Evolutionary conservation across 257 asterid species (phyloP), one percentile per base, ranked within the genome.

Genomic region (Solanum sitiens): DNA sequence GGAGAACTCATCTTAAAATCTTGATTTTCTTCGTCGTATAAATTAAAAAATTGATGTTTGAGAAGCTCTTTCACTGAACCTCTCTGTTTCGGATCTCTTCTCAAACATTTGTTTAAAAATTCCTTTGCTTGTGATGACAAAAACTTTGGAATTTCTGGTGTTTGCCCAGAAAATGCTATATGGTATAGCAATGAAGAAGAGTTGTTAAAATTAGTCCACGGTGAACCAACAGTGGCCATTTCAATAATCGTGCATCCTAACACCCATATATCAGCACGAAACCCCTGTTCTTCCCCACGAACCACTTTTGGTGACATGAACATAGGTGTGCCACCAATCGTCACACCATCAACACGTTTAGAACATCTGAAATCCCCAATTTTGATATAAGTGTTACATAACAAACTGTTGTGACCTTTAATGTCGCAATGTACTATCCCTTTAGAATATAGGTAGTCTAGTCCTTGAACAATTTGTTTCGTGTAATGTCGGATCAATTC

Each of bases 301-400:
- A 94, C 96, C 0, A 91, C 98, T 86, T 96, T 96, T 84, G 98
- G 98, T 35, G 96, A 91, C 98, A 96, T 96, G 89, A 89, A 96
- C 92, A 92, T 82, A 65, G 98, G 98, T 11, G 99, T 94, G 65
- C 96, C 96, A 2, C 96, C 92, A 4, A 53, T 53, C 86, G 56
- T 27, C 82, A 74, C 50, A 13, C 12, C 23, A 75, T 89, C 74
- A 1, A 68, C 39, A 15, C 27, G 45, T 91, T 92, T 94, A 11
- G 98, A 92, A 56, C 98, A 93, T 23, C 99, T 97, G 11, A 96
- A 95, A 35, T 96, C 97, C 0, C 95, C 92, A 8, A 96, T 93
- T 32, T 96, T 93, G 18, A 82, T 91, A 50, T 87, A 94, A 10
- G 76, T 88, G 16, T 87, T 70, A 42, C 86, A 65, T 5, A 94